phyloP scores from a whole-genome alignment of 2,329 filamentous ascomycete genomes.

The Ophiosphaerella korrae region DNA sequence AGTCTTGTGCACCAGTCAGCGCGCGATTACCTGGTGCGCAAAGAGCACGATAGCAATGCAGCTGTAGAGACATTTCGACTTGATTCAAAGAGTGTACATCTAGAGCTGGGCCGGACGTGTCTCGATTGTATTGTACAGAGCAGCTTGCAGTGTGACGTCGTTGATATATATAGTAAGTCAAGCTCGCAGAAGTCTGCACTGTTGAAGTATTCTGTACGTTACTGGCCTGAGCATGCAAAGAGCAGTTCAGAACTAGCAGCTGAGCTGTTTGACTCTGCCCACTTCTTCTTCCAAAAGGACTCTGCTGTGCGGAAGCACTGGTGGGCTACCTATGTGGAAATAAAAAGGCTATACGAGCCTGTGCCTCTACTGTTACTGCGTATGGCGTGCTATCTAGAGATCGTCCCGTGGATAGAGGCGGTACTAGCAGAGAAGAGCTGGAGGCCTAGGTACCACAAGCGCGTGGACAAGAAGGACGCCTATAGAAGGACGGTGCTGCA shows the following conservation, averaged over 20 bases:
- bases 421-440: too few relatives aligned
- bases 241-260: constrained; percentile 4
- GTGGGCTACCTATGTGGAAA: constrained; percentile 21
- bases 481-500: too few relatives aligned
- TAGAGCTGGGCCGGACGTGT: constrained; percentile 6
- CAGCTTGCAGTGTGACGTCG: not conserved
- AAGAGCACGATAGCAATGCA: constrained; percentile 1
- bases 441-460: too few relatives aligned
- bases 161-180: not conserved
- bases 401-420: too few relatives aligned
- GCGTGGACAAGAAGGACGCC: too few relatives aligned
- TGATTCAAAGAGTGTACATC: constrained; percentile 2
- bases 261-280: constrained; percentile 3
- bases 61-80: constrained; percentile 12
- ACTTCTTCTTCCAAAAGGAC: constrained; percentile 5
- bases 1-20: constrained; percentile 37
- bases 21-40: constrained; percentile 34
- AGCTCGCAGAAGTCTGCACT: constrained; percentile 2
- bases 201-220: constrained; percentile 4
- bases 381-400: too few relatives aligned
- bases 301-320: constrained; percentile 1
- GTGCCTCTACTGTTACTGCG: too few relatives aligned
- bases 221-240: constrained; percentile 13
- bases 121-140: constrained; percentile 11
- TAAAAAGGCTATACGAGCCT: too few relatives aligned